Base-by-base conservation (phyloP, 2,329 filamentous ascomycete genomes). In the Pseudogymnoascus verrucosus region DNA sequence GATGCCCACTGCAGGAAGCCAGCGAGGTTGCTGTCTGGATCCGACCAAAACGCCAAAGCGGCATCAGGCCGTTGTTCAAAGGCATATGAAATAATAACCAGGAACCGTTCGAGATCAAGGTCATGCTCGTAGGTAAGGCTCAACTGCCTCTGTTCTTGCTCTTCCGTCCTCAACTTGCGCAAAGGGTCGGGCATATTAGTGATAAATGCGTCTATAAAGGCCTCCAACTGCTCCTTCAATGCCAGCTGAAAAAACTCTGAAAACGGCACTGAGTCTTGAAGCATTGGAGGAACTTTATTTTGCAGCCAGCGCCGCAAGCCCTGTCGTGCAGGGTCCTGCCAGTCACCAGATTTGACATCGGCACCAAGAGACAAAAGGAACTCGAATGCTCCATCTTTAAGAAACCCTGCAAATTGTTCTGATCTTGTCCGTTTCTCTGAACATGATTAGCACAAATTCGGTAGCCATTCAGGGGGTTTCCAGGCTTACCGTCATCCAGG, bases 1-100 rank as follows among this genome's bases (percentile, higher is more conserved):
- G 95, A 96, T n/a, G 93, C 90, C 95, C 95, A 99, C 67, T 96
- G 90, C 73, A 99, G 82, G 73, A 99, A 99, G 0, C 95, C 95
- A 67, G 93, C 90, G 34, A 99, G 79, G 69, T 97, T 96, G 72
- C 92, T 92, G 70, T 99, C 95, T 1, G 89, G 87, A 72, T 97
- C 93, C 34, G 84, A 84, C 95, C 95, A 99, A 69, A 98, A 98
- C 54, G 88, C 89, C 71, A 90, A 86, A 8, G 93, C 91, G 26
- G 91, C 89, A 61, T 96, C 91, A 14, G 89, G 85, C 37, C 92
- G 88, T 31, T 89, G 86, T 71, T 98, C 91, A 71, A 93, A 99
- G 4, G 92, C 85, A 72, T 95, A 96, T 3, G 95, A 89, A 65
- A 98, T 93, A 66, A 98, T 88, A 67, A 98, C 83, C 63, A 99